Evolutionary conservation across 805 yeast species (phyloP).

Genomic region (Metschnikowia borealis): DNA sequence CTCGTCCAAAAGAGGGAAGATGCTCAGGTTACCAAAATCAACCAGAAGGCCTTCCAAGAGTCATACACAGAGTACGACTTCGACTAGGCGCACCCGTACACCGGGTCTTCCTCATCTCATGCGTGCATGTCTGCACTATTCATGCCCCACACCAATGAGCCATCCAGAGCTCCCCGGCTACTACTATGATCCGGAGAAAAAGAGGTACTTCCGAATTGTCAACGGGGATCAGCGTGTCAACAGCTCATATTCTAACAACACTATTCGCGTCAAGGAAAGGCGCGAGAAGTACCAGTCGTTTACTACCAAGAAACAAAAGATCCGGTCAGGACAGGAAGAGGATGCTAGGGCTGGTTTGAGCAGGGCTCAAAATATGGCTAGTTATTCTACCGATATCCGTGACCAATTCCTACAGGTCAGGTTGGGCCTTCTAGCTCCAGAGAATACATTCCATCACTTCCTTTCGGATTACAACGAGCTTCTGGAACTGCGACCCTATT

Average conservation of each 20-base stretch:
- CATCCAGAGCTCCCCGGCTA: constrained; percentile 30
- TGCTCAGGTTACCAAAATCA: constrained; percentile 11
- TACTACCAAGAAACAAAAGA: not conserved
- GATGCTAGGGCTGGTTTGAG: not conserved
- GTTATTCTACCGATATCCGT: not conserved
- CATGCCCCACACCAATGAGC: constrained; percentile 3
- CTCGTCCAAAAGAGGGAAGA: constrained; percentile 45
- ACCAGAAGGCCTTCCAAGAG: constrained; percentile 11
- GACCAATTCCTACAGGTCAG: not conserved
- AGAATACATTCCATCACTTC: not conserved
- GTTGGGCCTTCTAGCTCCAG: not conserved
- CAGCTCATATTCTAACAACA: constrained; percentile 27
- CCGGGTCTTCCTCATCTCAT: constrained; percentile 4
- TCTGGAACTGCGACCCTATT: not conserved
- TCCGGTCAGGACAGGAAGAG: not conserved
- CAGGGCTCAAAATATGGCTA: not conserved
- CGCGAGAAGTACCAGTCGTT: constrained; percentile 1
- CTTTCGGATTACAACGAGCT: not conserved
- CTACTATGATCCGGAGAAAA: constrained; percentile 25
- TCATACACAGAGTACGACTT: constrained; percentile 19
- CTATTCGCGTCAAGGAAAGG: constrained; percentile 23
- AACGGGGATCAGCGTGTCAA: constrained; percentile 26
- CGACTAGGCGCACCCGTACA: constrained; percentile 12
- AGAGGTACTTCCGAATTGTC: constrained; percentile 29
- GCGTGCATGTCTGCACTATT: not conserved